Conservation (phyloP, 176 grass and related monocot species). For the Triticum urartu region DNA sequence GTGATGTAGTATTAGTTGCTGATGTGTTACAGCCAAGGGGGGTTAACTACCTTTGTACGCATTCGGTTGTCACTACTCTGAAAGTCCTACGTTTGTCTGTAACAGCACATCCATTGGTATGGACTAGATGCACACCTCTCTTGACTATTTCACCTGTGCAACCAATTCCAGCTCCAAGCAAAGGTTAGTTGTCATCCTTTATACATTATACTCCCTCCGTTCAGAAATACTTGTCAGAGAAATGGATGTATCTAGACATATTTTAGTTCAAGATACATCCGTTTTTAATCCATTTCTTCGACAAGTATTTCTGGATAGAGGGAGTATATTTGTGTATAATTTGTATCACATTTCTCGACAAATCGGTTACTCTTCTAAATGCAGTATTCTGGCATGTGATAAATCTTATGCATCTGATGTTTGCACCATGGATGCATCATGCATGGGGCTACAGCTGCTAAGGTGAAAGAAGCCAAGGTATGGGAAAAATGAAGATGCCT, state of each 20-base stretch:
- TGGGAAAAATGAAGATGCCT: conserved; percentile 22
- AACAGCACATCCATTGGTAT: conserved; percentile 8
- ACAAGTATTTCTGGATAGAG: no score
- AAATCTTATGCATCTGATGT: neutral
- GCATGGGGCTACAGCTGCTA: conserved; percentile 4
- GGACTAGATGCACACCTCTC: conserved; percentile 24
- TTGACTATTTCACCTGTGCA: conserved; percentile 19
- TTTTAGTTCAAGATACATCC: no score
- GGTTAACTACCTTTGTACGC: conserved; percentile 44
- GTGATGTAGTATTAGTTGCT: conserved; percentile 28
- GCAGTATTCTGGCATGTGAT: neutral
- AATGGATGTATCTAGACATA: no score
- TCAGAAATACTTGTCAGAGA: no score
- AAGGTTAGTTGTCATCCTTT: conserved; percentile 20
- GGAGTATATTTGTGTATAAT: neutral
- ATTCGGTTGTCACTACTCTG: conserved; percentile 30
- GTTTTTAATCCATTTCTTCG: no score
- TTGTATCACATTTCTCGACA: neutral
- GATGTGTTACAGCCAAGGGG: conserved; percentile 28
- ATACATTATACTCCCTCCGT: neutral
- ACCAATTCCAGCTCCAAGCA: conserved; percentile 1
- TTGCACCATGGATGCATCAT: neutral
- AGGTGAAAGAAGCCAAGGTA: conserved; percentile 12
- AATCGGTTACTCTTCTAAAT: neutral
- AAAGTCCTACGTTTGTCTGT: neutral